Evolutionary conservation across 129 eudicot genomes (phyloP).

Genomic region (Pulicaria dysenterica): DNA sequence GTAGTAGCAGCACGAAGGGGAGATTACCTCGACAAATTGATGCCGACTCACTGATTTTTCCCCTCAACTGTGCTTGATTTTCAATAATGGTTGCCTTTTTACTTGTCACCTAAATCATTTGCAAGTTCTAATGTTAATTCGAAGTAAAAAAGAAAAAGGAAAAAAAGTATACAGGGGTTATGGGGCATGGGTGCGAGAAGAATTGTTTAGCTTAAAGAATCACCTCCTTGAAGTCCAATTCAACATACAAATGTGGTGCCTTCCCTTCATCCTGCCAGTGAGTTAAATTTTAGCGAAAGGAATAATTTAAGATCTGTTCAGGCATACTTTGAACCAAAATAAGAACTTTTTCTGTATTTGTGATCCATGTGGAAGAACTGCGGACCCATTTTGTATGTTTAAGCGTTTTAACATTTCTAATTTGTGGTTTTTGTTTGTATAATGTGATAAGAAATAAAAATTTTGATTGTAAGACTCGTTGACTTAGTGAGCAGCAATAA

Average conservation of each 20-base stretch:
- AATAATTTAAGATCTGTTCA: not conserved
- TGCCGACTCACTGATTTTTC: constrained; percentile 71
- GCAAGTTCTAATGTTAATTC: constrained; percentile 7
- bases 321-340: constrained; percentile 18
- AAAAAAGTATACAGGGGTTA: not conserved
- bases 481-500: constrained; percentile 3
- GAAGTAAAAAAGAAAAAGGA: not conserved
- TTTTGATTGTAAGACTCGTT: constrained; percentile 10
- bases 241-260: constrained; percentile 90
- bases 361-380: constrained; percentile 6
- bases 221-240: constrained; percentile 96
- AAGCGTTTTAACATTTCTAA: not conserved
- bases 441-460: not conserved
- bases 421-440: constrained; percentile 4
- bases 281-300: not conserved
- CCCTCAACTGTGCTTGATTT: constrained; percentile 57
- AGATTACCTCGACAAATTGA: constrained; percentile 72
- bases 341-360: not conserved
- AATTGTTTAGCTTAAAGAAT: not conserved
- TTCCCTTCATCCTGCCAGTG: constrained; percentile 87
- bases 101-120: constrained; percentile 61
- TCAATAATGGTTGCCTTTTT: constrained; percentile 92
- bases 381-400: not conserved
- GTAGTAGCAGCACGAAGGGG: constrained; percentile 2
- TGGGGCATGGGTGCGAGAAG: not conserved